These are phyloP conservation scores for Penicillium sp. DNA, from an alignment of 2,329 filamentous ascomycete species.

Conservation along the genomic window DNA sequence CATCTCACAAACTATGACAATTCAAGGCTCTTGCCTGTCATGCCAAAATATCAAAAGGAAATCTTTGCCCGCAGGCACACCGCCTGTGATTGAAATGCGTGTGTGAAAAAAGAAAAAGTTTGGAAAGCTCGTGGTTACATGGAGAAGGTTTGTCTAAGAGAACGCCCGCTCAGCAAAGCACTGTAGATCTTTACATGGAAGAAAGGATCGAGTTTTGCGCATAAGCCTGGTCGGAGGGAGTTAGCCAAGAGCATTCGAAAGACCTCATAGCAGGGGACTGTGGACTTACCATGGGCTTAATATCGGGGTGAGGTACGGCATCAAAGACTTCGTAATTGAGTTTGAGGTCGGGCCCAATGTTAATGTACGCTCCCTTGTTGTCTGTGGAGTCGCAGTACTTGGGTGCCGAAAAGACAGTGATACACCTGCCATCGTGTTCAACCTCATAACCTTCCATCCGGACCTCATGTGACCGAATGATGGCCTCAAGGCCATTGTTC, in stretches of 20 bases:
- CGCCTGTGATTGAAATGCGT: background rate
- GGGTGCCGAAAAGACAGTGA: conserved; percentile 96
- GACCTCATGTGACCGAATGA: conserved; percentile 96
- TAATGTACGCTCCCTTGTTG: conserved; percentile 98
- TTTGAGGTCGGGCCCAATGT: conserved; percentile 86
- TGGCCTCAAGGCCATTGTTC: conserved; percentile 85
- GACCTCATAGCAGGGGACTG: background rate
- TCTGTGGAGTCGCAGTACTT: conserved; percentile 97
- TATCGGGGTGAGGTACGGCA: conserved; percentile 90
- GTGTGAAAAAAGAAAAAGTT: background rate
- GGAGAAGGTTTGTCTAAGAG: conserved; percentile 13
- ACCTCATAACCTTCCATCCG: conserved; percentile 99
- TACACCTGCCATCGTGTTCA: conserved; percentile 91
- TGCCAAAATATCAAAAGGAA: too few species aligned
- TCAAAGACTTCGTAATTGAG: conserved; percentile 90
- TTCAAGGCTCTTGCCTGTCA: too few species aligned
- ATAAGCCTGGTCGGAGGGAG: conserved; percentile 56
- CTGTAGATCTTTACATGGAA: conserved; percentile 50
- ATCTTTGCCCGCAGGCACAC: too few species aligned
- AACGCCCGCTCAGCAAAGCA: conserved; percentile 20
- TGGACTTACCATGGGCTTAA: conserved; percentile 71
- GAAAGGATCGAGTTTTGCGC: conserved; percentile 76
- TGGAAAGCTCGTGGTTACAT: conserved; percentile 15
- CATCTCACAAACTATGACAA: too few species aligned
- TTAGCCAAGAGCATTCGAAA: conserved; percentile 3